Conservation (phyloP, 352 stramenopile genomes). For the Pythium aristosporum region DNA sequence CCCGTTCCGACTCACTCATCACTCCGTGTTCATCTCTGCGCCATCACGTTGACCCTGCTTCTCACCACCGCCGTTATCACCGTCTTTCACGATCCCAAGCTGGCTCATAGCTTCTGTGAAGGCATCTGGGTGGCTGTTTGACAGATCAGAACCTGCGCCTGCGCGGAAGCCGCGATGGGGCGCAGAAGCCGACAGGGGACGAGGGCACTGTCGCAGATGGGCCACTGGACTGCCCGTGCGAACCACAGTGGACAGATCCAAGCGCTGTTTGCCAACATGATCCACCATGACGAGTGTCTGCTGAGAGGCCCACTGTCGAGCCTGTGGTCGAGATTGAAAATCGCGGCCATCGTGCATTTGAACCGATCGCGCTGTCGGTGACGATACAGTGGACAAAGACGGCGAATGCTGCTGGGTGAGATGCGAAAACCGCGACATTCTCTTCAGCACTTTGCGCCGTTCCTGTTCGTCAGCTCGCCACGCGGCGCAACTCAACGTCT, state of each 20-base stretch:
- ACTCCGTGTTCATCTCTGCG: not conserved
- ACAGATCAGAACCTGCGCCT: not conserved
- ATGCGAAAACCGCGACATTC: constrained; percentile 41
- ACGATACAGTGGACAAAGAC: not conserved
- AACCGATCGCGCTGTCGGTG: not conserved
- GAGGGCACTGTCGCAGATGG: constrained; percentile 10
- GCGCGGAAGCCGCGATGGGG: not conserved
- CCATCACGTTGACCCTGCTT: not conserved
- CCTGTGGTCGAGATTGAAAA: not conserved
- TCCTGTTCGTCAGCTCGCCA: constrained; percentile 43
- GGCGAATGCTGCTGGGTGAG: constrained; percentile 7
- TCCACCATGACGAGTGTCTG: constrained; percentile 9
- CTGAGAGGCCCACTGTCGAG: not conserved
- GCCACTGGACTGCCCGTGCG: constrained; percentile 24
- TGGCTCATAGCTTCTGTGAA: not conserved
- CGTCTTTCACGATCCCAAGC: not conserved
- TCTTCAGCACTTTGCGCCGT: constrained; percentile 37
- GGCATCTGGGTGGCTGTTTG: not conserved
- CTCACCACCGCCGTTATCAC: not conserved
- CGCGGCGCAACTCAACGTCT: constrained; percentile 38
- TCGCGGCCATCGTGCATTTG: not conserved
- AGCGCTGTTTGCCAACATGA: not conserved
- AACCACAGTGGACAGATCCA: constrained; percentile 4
- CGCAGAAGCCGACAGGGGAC: constrained; percentile 9
- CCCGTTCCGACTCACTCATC: not conserved